These are phyloP conservation scores for Penicillium sp. DNA, from an alignment of 2,329 filamentous ascomycete genomes.

Conservation along the genomic window DNA sequence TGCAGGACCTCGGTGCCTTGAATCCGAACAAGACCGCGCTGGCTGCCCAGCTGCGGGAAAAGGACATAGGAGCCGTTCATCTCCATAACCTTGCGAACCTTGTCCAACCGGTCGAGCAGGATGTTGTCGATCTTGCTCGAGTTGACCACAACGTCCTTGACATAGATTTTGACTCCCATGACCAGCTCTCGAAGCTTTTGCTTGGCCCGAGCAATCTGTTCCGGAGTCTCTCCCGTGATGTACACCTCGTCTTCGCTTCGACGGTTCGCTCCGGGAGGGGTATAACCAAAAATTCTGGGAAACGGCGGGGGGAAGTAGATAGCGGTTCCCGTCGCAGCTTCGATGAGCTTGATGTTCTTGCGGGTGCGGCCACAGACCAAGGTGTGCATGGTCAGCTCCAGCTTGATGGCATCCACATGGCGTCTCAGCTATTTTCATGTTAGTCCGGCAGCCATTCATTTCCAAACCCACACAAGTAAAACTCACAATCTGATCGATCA, in stretches of 20 bases:
- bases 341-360: slow-evolving; percentile 97
- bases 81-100: slow-evolving; percentile 96
- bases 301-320: slow-evolving; percentile 98
- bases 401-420: slow-evolving; percentile 69
- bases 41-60: slow-evolving; percentile 80
- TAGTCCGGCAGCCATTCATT: neutral
- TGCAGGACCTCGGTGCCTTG: slow-evolving; percentile 91
- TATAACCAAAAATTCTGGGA: slow-evolving; percentile 85
- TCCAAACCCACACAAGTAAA: slow-evolving; percentile 11
- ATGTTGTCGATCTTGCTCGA: slow-evolving; percentile 94
- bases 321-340: slow-evolving; percentile 89
- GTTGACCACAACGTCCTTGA: slow-evolving; percentile 88
- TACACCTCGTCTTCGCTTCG: slow-evolving; percentile 87
- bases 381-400: slow-evolving; percentile 84
- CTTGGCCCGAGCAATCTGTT: slow-evolving; percentile 83
- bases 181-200: slow-evolving; percentile 85
- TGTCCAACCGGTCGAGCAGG: slow-evolving; percentile 82
- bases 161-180: slow-evolving; percentile 71
- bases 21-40: slow-evolving; percentile 78
- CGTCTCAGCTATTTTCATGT: slow-evolving; percentile 47
- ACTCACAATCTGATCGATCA: slow-evolving; percentile 86
- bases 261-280: slow-evolving; percentile 71
- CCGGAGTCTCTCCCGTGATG: slow-evolving; percentile 83
- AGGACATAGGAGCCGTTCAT: slow-evolving; percentile 92
- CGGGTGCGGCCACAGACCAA: slow-evolving; percentile 87